Base-by-base conservation (phyloP, 2,329 filamentous ascomycete species). In the Botrytis aclada region DNA sequence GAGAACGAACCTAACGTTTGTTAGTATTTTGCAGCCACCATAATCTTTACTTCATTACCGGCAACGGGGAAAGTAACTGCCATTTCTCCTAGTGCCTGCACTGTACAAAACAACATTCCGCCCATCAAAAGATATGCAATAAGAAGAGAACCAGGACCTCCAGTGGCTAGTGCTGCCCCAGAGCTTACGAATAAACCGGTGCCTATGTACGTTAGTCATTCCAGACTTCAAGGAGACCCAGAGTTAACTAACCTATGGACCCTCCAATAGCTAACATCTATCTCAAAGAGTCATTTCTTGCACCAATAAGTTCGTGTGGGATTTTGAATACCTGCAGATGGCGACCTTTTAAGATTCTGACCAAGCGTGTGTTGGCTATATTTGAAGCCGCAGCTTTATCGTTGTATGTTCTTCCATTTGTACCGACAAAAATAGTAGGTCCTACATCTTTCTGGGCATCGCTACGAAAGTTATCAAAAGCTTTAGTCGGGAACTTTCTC, bases 181-280 rank as follows among this genome's bases (percentile, higher is more conserved):
- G 93, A 95, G 34, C 93, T 92, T 51, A 98, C 93, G 81, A 97
- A 97, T 2, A 98, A 85, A 76, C 95, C 94, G 34, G 93, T 95
- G 73, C 91, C 91, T 91, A 77, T 74, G 16, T 18, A 20, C 14
- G n/a, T 70, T 54, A 63, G 16, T n/a, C 12, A 39, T 29, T 16
- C 14, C 18, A 9, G 10, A 18, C n/a, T 22, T 16, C 22, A 3
- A 34, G 39, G 43, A 10, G 22, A 10, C 1, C 22, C 47, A 22
- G 56, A 29, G 18, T 90, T 25, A 56, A 77, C 69, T 76, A 84
- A 89, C 92, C 93, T 79, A 98, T 97, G 22, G 93, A 95, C 62
- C 95, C 94, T 78, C 94, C 94, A 77, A 98, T 97, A 29, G 95
- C 95, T 85, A 98, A 98, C 95, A 98, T 98, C 85, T 98, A 95